Evolutionary conservation across 2,329 filamentous ascomycete genomes (phyloP), one percentile per base, ranked within the genome.

Genomic region (Aspergillus sp.): DNA sequence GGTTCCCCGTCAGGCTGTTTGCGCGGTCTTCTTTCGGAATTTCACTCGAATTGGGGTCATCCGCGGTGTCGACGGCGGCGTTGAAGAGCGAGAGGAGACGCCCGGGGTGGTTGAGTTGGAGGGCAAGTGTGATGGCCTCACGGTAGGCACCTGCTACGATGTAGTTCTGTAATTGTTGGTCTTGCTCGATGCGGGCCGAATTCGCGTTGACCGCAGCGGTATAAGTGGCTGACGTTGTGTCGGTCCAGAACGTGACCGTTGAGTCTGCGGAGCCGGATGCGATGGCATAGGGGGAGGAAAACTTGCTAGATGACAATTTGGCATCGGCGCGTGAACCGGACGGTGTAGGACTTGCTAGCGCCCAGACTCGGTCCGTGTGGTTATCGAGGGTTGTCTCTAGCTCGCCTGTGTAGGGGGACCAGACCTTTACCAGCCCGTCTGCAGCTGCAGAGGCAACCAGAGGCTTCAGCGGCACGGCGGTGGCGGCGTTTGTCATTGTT

Each of bases 311-410:
- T 39, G 68, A 67, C 25, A 64, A 62, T 59, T 71, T 70, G 33
- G 66, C 63, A 41, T 73, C 66, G 39, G 64, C 61, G 45, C 70
- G 69, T 23, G 68, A 69, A 31, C 73, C 72, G 12, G 71, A 73
- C 8, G 73, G 69, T 3, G 68, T 81, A 70, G 46, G 89, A 82
- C 71, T 93, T 83, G 91, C 86, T 17, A 98, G 79, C 0, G 92
- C 92, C 93, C 93, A 97, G 1, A 98, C 93, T 57, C 95, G 87
- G 76, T 99, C 95, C 67, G 92, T 92, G 74, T 99, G 95, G 76
- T 98, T 98, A 76, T 99, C 95, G 4, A 99, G 83, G 0, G 95
- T 99, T 63, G 90, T 89, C 64, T 93, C 91, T 3, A 87, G 82
- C 74, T 98, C 95, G 47, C 93, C 92, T 1, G 84, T 87, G 69